phyloP scores from a whole-genome alignment of 352 stramenopile genomes.

The Halophytophthora batemanensis region DNA sequence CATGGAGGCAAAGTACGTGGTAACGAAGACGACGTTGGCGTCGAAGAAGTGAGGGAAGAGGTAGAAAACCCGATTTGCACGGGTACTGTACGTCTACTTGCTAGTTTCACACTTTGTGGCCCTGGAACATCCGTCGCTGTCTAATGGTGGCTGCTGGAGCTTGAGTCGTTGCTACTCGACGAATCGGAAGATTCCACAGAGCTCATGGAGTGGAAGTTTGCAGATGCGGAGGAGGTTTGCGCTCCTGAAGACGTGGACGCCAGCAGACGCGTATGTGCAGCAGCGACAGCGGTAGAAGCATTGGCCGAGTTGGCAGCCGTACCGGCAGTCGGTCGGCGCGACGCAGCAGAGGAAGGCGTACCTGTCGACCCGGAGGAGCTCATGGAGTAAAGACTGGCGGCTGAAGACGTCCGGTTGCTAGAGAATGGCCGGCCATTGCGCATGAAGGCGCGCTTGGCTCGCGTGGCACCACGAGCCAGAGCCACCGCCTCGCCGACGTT shows the following conservation, averaged over 20 bases:
- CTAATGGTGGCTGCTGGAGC: not conserved
- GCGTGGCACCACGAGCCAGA: conserved; percentile 36
- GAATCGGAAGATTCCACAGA: conserved; percentile 24
- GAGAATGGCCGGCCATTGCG: conserved; percentile 20
- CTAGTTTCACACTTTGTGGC: too few species aligned
- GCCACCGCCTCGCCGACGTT: conserved; percentile 55
- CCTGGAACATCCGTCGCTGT: not conserved
- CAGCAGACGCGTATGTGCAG: conserved; percentile 21
- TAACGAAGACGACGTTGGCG: too few species aligned
- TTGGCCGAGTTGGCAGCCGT: conserved; percentile 14
- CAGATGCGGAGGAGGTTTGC: conserved; percentile 21
- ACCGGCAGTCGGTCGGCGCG: conserved; percentile 1
- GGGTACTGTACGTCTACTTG: too few species aligned
- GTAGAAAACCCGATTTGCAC: too few species aligned
- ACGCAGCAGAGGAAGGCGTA: not conserved
- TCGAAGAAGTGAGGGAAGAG: too few species aligned
- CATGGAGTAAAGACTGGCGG: conserved; percentile 29
- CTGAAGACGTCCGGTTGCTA: conserved; percentile 25
- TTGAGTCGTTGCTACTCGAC: conserved; percentile 17
- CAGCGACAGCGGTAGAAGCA: conserved; percentile 1
- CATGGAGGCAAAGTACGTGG: not conserved
- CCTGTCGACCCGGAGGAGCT: conserved; percentile 24
- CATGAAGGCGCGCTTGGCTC: conserved; percentile 65
- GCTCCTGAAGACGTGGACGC: conserved; percentile 23
- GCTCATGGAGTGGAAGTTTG: conserved; percentile 24